Evolutionary conservation across 2,329 filamentous ascomycete genomes (phyloP).

Genomic region (Gaeumannomyces tritici): DNA sequence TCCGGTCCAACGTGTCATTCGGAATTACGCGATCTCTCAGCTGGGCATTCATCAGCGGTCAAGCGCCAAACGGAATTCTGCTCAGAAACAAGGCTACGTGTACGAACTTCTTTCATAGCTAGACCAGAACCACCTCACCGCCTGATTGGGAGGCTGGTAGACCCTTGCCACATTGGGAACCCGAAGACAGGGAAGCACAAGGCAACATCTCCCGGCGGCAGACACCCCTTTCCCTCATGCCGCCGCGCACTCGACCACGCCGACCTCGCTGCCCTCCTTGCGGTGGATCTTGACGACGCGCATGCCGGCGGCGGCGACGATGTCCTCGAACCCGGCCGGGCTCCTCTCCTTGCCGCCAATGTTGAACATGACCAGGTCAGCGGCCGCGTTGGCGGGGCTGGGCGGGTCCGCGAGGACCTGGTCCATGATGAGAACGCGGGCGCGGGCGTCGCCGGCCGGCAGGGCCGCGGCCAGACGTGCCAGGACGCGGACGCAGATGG

Average conservation of each 20-base stretch:
- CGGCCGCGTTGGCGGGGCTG: background rate
- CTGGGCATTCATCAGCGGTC: too few species aligned
- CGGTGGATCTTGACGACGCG: background rate
- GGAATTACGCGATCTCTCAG: too few species aligned
- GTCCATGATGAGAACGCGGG: slow-evolving; percentile 2
- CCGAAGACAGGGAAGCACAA: too few species aligned
- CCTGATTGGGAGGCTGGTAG: too few species aligned
- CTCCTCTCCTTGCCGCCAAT: slow-evolving; percentile 3
- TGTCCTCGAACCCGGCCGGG: background rate
- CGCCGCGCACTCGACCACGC: background rate
- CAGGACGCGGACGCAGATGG: slow-evolving; percentile 11
- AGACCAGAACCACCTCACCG: too few species aligned
- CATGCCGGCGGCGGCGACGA: slow-evolving; percentile 1
- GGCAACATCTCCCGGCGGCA: too few species aligned
- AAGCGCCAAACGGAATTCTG: too few species aligned
- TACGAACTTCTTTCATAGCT: too few species aligned
- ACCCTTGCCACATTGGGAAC: too few species aligned
- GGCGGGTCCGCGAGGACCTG: slow-evolving; percentile 1
- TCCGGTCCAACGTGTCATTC: too few species aligned
- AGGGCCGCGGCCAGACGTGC: slow-evolving; percentile 12
- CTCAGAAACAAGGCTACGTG: too few species aligned
- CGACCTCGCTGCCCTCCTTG: slow-evolving; percentile 1
- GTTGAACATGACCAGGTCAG: slow-evolving; percentile 3
- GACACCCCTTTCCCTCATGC: background rate
- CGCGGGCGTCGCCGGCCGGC: background rate